These are phyloP conservation scores for Mycena sanguinolenta DNA, from an alignment of 768 basidiomycete species.

Conservation along the genomic window DNA sequence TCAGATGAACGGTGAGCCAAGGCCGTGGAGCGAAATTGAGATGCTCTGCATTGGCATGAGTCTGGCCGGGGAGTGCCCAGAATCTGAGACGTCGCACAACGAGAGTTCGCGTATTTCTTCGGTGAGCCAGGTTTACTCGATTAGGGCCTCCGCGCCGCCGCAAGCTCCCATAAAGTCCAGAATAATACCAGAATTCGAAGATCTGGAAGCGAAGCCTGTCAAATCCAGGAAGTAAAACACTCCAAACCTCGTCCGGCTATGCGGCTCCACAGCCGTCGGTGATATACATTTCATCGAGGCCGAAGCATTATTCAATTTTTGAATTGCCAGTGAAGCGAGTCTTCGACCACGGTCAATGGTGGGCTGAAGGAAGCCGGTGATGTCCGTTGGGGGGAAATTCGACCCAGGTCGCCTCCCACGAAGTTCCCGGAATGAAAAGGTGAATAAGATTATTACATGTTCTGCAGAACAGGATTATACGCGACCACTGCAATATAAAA, in stretches of 20 bases:
- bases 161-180: neutral
- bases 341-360: too few species aligned
- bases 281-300: neutral
- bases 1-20: conserved; percentile 31
- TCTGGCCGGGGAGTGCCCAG: neutral
- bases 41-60: neutral
- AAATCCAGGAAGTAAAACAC: neutral
- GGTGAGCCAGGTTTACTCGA: neutral
- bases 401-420: neutral
- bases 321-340: too few species aligned
- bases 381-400: neutral
- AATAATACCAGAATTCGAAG: neutral
- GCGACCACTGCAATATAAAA: neutral
- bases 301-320: neutral
- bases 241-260: neutral
- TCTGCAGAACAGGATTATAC: neutral
- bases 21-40: conserved; percentile 24
- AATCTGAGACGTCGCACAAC: neutral
- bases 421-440: too few species aligned
- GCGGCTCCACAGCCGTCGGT: neutral
- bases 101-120: neutral
- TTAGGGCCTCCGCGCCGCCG: neutral
- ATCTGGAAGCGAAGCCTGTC: conserved; percentile 23
- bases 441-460: neutral
- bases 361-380: neutral